Evolutionary conservation across 257 asterid species (phyloP), one percentile per base, ranked within the genome.

Genomic region (Schizonepeta tenuifolia): DNA sequence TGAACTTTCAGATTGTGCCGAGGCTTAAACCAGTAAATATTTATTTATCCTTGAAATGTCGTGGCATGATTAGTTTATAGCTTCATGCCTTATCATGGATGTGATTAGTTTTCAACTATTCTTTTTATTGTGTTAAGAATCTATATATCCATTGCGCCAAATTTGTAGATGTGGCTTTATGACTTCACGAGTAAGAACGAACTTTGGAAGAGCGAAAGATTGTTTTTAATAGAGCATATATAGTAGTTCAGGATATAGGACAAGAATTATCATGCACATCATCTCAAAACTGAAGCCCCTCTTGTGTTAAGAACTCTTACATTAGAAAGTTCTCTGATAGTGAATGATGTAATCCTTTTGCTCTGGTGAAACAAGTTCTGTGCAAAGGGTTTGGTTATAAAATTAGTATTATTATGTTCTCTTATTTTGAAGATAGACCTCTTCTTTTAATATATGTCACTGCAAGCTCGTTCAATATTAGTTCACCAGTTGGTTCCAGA

Each of bases 401-500:
- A 7, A 7, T 17, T 17, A 17, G 9, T 17, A 1, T 50, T 17
- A 50, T 17, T 8, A 18, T 7, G 24, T 50, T 50, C 3, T 43
- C 49, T 43, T 43, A 13, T 43, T 10, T 43, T 43, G 49, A 43
- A 43, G 49, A 43, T 43, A 43, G 50, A 43, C 17, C 43, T 2
- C 1, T 43, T 11, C 50, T 43, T 11, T 43, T 50, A 50, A 50
- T 17, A 1, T 17, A 5, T 63, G 26, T 51, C 21, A 47, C 10
- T 35, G 26, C 9, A 24, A 65, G 18, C 57, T 57, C 26, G 13
- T 5, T 58, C 7, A 61, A 1, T 18, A 15, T 61, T 40, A 69
- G 67, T 74, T 57, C 18, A 74, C 15, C 65, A 65, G 43, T 59
- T 65, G 71, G 9, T 73, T 3, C 44, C 4, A 4, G 57, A 63